A percentile compares a stretch with the other conserved stretches of the same genome.
These are phyloP conservation scores for Handroanthus guayacan DNA, from an alignment of 257 asterid species.

Conservation along the genomic window DNA sequence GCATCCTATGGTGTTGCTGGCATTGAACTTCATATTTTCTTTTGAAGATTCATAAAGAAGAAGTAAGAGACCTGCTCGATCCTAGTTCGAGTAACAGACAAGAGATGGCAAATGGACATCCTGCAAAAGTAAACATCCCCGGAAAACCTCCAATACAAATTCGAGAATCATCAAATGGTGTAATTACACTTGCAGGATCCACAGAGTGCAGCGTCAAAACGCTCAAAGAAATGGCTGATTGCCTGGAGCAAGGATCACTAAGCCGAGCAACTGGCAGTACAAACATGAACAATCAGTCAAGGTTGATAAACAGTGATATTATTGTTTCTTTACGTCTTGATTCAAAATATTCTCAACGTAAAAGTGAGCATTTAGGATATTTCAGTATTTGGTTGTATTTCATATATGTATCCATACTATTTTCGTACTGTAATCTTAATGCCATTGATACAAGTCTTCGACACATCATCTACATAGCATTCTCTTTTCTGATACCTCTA, in stretches of 20 bases:
- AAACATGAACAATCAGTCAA: conserved; percentile 95
- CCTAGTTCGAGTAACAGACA: conserved; percentile 56
- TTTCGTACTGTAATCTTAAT: too few relatives aligned
- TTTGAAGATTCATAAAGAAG: conserved; percentile 95
- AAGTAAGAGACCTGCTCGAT: conserved; percentile 93
- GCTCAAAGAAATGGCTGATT: conserved; percentile 93
- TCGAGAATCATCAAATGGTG: conserved; percentile 97
- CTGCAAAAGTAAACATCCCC: conserved; percentile 68
- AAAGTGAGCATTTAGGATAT: too few relatives aligned
- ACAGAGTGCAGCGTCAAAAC: conserved; percentile 84
- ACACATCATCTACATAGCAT: too few relatives aligned
- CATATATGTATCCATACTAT: too few relatives aligned
- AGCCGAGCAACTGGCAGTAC: conserved; percentile 99
- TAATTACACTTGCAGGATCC: conserved; percentile 97
- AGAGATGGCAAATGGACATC: conserved; percentile 71
- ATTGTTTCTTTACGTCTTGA: neutral
- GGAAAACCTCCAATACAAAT: conserved; percentile 95
- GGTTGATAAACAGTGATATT: conserved; percentile 52
- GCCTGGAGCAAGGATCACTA: conserved; percentile 94
- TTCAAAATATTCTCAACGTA: too few relatives aligned
- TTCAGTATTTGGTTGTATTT: too few relatives aligned
- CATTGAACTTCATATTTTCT: conserved; percentile 23
- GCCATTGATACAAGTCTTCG: too few relatives aligned
- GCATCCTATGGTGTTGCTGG: conserved; percentile 16
- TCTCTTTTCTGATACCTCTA: neutral